These are phyloP conservation scores for Lipomyces sp. DNA, from an alignment of 805 yeast genomes.

Conservation along the genomic window DNA sequence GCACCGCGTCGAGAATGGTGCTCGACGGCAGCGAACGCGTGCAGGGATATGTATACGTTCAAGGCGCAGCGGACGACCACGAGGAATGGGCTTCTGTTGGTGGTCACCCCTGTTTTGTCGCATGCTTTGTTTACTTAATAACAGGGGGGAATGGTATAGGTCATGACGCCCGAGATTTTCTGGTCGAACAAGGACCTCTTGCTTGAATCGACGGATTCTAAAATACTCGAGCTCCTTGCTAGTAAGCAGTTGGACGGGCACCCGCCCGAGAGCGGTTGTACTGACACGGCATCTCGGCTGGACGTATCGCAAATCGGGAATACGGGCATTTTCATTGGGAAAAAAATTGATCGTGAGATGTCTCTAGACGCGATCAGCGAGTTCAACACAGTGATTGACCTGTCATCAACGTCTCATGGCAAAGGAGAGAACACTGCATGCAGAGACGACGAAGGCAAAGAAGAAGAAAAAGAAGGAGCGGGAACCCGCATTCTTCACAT, in stretches of 20 bases:
- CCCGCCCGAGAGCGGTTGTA: neutral
- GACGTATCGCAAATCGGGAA: conserved; percentile 17
- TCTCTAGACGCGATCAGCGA: neutral
- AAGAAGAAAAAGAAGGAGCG: neutral
- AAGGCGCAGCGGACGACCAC: conserved; percentile 94
- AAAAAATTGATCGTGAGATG: neutral
- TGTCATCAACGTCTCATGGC: conserved; percentile 13
- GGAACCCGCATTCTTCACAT: too few species aligned
- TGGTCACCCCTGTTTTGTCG: too few species aligned
- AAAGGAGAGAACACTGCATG: conserved; percentile 2
- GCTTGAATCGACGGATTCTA: conserved; percentile 14
- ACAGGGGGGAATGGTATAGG: conserved; percentile 8
- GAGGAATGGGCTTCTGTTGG: conserved; percentile 64
- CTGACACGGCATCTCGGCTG: too few species aligned
- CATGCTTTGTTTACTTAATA: neutral
- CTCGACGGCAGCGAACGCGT: conserved; percentile 55
- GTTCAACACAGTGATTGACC: conserved; percentile 27
- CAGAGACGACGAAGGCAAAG: neutral
- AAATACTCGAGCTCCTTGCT: conserved; percentile 36
- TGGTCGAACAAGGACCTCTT: conserved; percentile 49
- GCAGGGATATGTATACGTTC: conserved; percentile 62
- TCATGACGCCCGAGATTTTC: conserved; percentile 51
- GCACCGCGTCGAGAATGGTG: conserved; percentile 61
- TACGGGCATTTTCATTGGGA: conserved; percentile 21
- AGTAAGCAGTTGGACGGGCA: neutral